Conservation (phyloP, 2,329 filamentous ascomycete species). For the Aspergillus arachidicola region DNA sequence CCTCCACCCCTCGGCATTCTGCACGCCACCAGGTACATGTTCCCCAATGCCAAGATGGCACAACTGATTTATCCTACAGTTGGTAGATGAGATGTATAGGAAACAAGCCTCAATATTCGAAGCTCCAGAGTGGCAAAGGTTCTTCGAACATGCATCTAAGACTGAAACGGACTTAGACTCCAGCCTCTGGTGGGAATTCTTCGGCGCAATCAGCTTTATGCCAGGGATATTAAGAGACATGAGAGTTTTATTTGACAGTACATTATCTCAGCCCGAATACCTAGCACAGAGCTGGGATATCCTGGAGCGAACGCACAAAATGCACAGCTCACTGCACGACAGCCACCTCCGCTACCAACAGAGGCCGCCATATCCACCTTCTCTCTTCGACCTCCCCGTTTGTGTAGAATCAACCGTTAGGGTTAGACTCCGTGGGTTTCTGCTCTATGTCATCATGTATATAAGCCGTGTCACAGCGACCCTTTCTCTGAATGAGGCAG, state of each 20-base stretch:
- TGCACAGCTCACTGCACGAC: background rate
- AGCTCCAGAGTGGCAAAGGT: background rate
- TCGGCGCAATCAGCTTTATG: conserved; percentile 2
- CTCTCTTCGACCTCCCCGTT: background rate
- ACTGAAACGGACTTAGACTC: background rate
- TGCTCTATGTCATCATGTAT: conserved; percentile 4
- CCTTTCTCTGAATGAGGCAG: background rate
- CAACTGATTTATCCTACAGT: background rate
- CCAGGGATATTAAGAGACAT: background rate
- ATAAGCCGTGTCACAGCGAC: background rate
- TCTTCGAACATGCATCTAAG: background rate
- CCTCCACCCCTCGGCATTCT: too few relatives aligned
- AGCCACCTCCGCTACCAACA: background rate
- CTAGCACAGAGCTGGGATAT: background rate
- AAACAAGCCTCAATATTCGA: background rate
- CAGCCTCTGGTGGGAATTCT: conserved; percentile 6
- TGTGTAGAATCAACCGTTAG: background rate
- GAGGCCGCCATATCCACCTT: background rate
- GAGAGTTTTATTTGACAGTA: background rate
- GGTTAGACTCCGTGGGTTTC: background rate
- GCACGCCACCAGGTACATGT: accelerated
- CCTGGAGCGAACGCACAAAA: background rate
- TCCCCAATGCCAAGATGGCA: too few relatives aligned
- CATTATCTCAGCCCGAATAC: background rate
- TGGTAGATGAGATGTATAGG: conserved; percentile 1